These are phyloP conservation scores for Pleomassaria siparia DNA, from an alignment of 2,329 filamentous ascomycete genomes.

Conservation along the genomic window DNA sequence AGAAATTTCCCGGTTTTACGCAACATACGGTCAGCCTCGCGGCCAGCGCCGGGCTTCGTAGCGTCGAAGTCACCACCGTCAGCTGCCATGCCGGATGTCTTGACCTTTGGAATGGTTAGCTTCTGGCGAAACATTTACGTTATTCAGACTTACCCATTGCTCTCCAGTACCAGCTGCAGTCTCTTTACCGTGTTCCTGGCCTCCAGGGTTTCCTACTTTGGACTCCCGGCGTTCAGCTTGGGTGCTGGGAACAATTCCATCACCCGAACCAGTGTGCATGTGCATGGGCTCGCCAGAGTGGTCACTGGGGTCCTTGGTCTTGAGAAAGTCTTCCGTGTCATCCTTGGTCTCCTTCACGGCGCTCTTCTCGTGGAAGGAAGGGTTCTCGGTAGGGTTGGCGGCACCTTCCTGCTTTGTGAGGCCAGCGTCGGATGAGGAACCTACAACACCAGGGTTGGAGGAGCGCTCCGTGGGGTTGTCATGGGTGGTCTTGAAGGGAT, in stretches of 20 bases:
- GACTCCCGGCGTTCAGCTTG: conserved; percentile 18
- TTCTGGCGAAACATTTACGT: too few relatives aligned
- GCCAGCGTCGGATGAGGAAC: conserved; percentile 19
- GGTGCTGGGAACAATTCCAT: conserved; percentile 6
- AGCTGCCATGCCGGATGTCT: conserved; percentile 59
- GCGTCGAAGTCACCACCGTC: conserved; percentile 69
- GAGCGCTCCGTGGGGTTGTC: conserved; percentile 29
- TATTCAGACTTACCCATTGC: too few relatives aligned
- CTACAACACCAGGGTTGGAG: conserved; percentile 19
- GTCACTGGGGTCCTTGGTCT: conserved; percentile 23
- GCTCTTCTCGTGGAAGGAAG: conserved; percentile 27
- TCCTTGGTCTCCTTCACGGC: conserved; percentile 21
- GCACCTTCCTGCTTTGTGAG: conserved; percentile 41
- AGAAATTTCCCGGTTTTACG: conserved; percentile 26
- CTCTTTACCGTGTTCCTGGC: conserved; percentile 26
- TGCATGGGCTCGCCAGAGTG: conserved; percentile 28
- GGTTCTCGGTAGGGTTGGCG: conserved; percentile 31
- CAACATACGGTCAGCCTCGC: conserved; percentile 64
- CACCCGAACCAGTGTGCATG: conserved; percentile 18
- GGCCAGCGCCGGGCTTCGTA: conserved; percentile 61
- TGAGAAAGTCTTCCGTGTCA: conserved; percentile 18
- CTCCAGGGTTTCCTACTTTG: conserved; percentile 19
- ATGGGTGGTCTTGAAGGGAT: conserved; percentile 31
- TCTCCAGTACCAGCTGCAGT: conserved; percentile 53
- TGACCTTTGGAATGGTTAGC: too few relatives aligned